phyloP scores from a whole-genome alignment of 1,284 basidiomycete genomes.

The Phylloboletellus chloephorus region DNA sequence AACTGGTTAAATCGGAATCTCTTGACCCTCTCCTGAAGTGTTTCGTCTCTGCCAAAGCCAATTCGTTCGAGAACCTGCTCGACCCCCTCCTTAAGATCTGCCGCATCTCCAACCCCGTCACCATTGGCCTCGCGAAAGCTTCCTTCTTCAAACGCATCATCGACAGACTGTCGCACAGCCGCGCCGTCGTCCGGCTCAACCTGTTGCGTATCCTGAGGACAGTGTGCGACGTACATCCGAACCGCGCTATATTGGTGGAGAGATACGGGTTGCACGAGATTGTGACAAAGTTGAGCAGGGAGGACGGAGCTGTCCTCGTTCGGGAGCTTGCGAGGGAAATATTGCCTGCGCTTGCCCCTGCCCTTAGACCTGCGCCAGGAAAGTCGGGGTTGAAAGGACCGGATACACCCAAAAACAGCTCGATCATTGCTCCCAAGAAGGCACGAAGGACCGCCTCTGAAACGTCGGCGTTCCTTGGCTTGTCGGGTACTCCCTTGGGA shows the following conservation, averaged over 20 bases:
- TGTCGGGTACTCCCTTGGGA: constrained; percentile 19
- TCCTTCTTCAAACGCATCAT: constrained; percentile 84
- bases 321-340: constrained; percentile 82
- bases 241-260: constrained; percentile 75
- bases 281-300: constrained; percentile 71
- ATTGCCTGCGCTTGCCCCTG: constrained; percentile 65
- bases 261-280: constrained; percentile 74
- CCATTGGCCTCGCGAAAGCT: constrained; percentile 74
- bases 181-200: constrained; percentile 87
- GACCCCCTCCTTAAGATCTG: constrained; percentile 91
- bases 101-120: constrained; percentile 71
- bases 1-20: constrained; percentile 65
- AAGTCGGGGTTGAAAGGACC: constrained; percentile 33
- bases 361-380: constrained; percentile 45
- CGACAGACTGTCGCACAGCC: constrained; percentile 76
- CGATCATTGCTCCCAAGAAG: constrained; percentile 59
- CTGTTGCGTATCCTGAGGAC: constrained; percentile 81
- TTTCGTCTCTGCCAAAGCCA: constrained; percentile 84
- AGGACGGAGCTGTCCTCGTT: constrained; percentile 87
- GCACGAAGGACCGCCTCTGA: constrained; percentile 67
- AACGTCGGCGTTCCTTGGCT: constrained; percentile 39
- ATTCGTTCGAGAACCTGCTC: constrained; percentile 91
- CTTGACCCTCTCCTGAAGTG: constrained; percentile 74
- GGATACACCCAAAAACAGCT: constrained; percentile 38
- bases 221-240: constrained; percentile 85